phyloP scores from a whole-genome alignment of 352 stramenopile genomes.

The Globisporangium carolinianum region DNA sequence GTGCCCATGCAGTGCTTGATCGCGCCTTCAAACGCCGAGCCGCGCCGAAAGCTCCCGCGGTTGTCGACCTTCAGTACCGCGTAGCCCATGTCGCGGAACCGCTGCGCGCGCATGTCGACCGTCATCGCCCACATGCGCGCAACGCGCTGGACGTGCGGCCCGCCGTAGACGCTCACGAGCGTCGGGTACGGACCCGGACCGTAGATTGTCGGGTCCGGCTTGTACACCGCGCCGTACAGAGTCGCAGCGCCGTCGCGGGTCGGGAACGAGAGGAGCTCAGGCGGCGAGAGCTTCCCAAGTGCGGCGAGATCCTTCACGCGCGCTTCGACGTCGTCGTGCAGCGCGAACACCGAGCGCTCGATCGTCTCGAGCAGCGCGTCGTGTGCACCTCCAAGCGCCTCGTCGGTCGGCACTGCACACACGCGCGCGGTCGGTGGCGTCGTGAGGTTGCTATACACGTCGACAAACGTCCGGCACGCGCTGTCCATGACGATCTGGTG shows the following conservation, averaged over 20 bases:
- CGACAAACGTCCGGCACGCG: constrained; percentile 68
- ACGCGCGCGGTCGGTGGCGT: constrained; percentile 58
- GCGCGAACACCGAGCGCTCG: constrained; percentile 28
- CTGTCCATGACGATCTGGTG: constrained; percentile 90
- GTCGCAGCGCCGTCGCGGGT: constrained; percentile 80
- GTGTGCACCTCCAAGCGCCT: constrained; percentile 22
- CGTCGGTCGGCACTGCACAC: constrained; percentile 41
- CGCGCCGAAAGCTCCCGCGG: constrained; percentile 89
- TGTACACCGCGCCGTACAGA: constrained; percentile 92
- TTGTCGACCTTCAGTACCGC: constrained; percentile 96
- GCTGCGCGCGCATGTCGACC: constrained; percentile 92
- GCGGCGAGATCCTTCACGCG: constrained; percentile 44
- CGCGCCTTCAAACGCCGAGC: constrained; percentile 89
- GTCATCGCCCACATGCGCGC: constrained; percentile 88
- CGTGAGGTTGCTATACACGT: constrained; percentile 75
- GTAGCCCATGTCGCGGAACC: constrained; percentile 91
- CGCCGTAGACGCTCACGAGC: constrained; percentile 95
- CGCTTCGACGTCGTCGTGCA: constrained; percentile 57
- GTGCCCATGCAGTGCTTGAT: constrained; percentile 92
- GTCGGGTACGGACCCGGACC: constrained; percentile 91
- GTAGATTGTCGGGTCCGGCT: constrained; percentile 78
- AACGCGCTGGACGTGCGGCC: constrained; percentile 95
- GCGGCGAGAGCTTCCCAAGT: constrained; percentile 45
- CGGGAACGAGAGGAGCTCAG: constrained; percentile 69
- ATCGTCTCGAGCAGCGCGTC: constrained; percentile 32